Conservation (phyloP, 805 yeast species). For the Komagataella phaffii region DNA sequence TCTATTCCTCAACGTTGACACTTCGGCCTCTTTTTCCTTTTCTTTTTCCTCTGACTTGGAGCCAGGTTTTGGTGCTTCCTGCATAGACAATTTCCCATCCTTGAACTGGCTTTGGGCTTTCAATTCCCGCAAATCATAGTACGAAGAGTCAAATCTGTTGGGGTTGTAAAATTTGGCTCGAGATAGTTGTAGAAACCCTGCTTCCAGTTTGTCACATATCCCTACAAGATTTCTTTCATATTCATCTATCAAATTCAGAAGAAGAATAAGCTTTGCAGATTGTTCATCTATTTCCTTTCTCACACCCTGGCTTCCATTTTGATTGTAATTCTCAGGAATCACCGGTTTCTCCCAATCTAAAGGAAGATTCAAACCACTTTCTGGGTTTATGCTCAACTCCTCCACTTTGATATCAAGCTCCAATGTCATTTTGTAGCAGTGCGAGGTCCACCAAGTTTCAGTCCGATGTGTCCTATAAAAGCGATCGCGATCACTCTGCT, state of each 20-base stretch:
- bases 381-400: not conserved
- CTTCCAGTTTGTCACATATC: conserved; percentile 12
- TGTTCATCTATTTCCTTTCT: not conserved
- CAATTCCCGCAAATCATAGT: not conserved
- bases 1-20: not conserved
- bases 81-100: not conserved
- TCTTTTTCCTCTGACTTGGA: not conserved
- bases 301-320: not conserved
- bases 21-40: not conserved
- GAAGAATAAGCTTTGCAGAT: conserved; percentile 2
- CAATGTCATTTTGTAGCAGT: not conserved
- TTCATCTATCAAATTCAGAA: conserved; percentile 19
- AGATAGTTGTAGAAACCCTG: conserved; percentile 25
- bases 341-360: not conserved
- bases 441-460: not conserved
- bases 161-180: conserved; percentile 24
- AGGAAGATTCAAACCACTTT: not conserved
- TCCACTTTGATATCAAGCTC: not conserved
- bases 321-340: not conserved
- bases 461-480: not conserved
- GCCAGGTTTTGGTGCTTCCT: not conserved
- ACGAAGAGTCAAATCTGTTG: conserved; percentile 7
- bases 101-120: not conserved
- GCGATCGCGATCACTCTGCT: not conserved
- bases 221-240: conserved; percentile 18